A percentile compares a stretch with the other conserved stretches of the same genome.
phyloP scores from a whole-genome alignment of 2,329 filamentous ascomycete genomes.

The Aspergillus clavatus region DNA sequence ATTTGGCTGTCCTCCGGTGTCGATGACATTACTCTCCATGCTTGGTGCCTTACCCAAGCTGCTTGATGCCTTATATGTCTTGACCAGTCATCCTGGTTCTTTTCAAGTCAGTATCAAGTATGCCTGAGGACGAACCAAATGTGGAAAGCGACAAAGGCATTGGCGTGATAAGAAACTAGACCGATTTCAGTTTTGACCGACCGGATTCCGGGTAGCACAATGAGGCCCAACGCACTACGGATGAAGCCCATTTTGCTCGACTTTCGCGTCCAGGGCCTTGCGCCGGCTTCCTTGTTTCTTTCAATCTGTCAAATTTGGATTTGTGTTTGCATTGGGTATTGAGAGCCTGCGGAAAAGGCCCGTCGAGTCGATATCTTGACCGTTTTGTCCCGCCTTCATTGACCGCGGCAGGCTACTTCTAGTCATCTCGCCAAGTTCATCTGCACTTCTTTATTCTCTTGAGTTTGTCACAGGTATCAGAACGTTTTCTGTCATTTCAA shows the following conservation, averaged over 20 bases:
- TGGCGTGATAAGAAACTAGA: constrained; percentile 1
- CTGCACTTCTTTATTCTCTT: neutral
- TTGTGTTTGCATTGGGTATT: too few species aligned
- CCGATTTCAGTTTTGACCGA: constrained; percentile 15
- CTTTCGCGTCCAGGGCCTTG: neutral
- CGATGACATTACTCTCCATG: constrained; percentile 11
- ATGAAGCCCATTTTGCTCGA: neutral
- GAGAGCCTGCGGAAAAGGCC: too few species aligned
- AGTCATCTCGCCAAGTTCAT: neutral
- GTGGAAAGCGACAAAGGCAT: constrained; percentile 5
- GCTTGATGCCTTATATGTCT: constrained; percentile 4
- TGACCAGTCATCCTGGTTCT: neutral
- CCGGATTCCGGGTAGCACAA: constrained; percentile 15
- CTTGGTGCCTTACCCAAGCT: constrained; percentile 14
- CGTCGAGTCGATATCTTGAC: too few species aligned
- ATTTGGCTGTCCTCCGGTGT: too few species aligned
- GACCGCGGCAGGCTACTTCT: neutral
- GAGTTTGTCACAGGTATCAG: neutral
- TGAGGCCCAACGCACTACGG: constrained; percentile 14
- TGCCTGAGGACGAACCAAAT: constrained; percentile 11
- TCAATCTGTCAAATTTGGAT: too few species aligned
- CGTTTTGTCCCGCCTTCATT: too few species aligned
- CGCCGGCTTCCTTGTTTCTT: too few species aligned
- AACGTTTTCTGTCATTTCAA: neutral
- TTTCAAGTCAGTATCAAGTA: neutral